Conservation (phyloP, 306 rosid species). For the Casuarina cunninghamiana region DNA sequence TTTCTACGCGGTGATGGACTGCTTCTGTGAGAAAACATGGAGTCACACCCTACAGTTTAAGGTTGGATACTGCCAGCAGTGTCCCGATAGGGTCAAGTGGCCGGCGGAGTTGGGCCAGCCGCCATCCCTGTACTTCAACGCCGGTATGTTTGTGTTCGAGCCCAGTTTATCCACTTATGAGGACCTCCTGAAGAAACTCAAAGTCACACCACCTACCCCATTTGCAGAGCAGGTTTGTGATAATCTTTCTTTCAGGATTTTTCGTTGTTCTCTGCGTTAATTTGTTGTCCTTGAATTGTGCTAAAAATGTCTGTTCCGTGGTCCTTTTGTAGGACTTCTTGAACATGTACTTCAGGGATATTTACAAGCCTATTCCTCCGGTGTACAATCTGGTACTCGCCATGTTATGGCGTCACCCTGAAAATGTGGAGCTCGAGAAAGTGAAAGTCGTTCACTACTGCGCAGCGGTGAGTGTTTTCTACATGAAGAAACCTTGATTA, state of each 20-base stretch:
- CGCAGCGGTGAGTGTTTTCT: conserved; percentile 49
- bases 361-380: conserved; percentile 56
- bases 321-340: conserved; percentile 42
- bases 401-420: conserved; percentile 85
- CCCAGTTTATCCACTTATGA: conserved; percentile 46
- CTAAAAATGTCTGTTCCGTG: too few species aligned
- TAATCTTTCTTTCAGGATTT: background rate
- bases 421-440: conserved; percentile 48
- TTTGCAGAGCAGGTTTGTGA: conserved; percentile 63
- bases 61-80: conserved; percentile 74
- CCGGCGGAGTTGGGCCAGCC: conserved; percentile 49
- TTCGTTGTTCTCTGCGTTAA: background rate
- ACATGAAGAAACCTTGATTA: background rate
- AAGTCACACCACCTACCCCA: conserved; percentile 56
- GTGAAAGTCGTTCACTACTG: conserved; percentile 79
- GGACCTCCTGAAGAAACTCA: conserved; percentile 41
- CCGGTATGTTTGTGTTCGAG: conserved; percentile 79
- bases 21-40: conserved; percentile 87
- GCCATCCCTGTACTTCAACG: conserved; percentile 76
- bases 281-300: background rate
- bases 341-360: conserved; percentile 58
- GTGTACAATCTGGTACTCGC: conserved; percentile 66
- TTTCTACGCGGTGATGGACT: conserved; percentile 76
- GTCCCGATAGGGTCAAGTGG: conserved; percentile 65
- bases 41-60: conserved; percentile 61